Evolutionary conservation across 2,329 filamentous ascomycete genomes (phyloP).

Genomic region (Ampelomyces quisqualis): DNA sequence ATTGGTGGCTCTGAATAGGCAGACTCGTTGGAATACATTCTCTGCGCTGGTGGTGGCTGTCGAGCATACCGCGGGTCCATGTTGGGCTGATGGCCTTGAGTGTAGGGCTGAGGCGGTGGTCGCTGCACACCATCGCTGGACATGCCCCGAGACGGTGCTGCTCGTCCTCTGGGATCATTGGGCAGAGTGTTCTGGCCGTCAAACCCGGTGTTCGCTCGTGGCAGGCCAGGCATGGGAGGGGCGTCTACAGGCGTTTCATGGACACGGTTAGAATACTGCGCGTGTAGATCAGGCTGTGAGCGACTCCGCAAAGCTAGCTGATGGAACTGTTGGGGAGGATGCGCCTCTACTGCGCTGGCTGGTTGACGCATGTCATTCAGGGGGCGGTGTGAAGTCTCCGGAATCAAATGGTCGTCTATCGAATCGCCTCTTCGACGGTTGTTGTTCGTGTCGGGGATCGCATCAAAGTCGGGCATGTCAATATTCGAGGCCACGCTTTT

Average conservation of each 20-base stretch:
- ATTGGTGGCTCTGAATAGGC: constrained; percentile 41
- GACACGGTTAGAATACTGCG: constrained; percentile 45
- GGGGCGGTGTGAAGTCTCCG: constrained; percentile 11
- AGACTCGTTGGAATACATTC: constrained; percentile 39
- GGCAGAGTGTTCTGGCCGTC: constrained; percentile 26
- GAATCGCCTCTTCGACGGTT: constrained; percentile 40
- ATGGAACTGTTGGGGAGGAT: constrained; percentile 21
- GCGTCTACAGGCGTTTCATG: constrained; percentile 72
- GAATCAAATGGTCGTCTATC: constrained; percentile 40
- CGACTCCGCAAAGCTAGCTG: constrained; percentile 58
- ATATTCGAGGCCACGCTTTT: constrained; percentile 51
- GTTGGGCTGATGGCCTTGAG: constrained; percentile 20
- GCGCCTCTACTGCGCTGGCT: constrained; percentile 10
- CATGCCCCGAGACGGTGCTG: constrained; percentile 27
- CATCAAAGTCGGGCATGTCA: constrained; percentile 66
- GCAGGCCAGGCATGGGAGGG: constrained; percentile 52
- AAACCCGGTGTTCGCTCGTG: constrained; percentile 48
- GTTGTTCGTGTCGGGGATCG: constrained; percentile 46
- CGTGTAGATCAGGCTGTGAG: constrained; percentile 64
- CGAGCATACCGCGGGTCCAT: constrained; percentile 34
- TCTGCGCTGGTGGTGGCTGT: constrained; percentile 34
- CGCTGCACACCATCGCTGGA: constrained; percentile 13
- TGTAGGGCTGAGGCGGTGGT: constrained; percentile 20
- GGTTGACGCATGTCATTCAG: constrained; percentile 13
- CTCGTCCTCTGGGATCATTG: constrained; percentile 30